Percentiles rank a stretch among this genome's conserved stretches.
phyloP scores from a whole-genome alignment of 495 filamentous ascomycete species.

The Aspergillus saccharolyticus region DNA sequence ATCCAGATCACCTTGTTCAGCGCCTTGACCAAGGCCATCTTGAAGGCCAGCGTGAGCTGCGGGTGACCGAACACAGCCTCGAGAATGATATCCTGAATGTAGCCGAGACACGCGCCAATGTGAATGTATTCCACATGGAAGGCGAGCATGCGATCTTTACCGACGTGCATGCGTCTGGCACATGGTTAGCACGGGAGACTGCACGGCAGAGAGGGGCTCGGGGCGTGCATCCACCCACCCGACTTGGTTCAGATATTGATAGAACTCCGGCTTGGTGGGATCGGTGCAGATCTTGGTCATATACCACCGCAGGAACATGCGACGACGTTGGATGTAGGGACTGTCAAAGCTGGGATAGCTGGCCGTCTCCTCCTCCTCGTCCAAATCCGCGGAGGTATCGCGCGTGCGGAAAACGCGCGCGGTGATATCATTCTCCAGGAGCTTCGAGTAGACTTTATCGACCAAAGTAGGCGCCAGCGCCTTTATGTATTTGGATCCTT shows the following conservation, averaged over 20 bases:
- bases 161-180: not conserved
- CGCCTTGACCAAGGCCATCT: not conserved
- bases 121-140: constrained; percentile 3
- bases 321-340: not conserved
- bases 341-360: not conserved
- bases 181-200: not conserved
- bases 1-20: constrained; percentile 2
- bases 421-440: not conserved
- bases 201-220: too few species aligned
- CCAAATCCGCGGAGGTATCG: not conserved
- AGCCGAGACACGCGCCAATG: constrained; percentile 1
- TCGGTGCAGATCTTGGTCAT: constrained; percentile 3
- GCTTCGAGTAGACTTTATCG: not conserved
- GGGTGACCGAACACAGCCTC: not conserved
- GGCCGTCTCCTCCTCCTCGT: not conserved
- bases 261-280: constrained; percentile 2
- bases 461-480: not conserved
- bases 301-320: constrained; percentile 2
- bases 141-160: constrained; percentile 3
- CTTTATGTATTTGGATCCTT: not conserved
- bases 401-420: not conserved
- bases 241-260: not conserved
- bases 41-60: not conserved
- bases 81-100: not conserved
- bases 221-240: too few species aligned